Evolutionary conservation across 768 basidiomycete species (phyloP).

Genomic region (Cystofilobasidium macerans): DNA sequence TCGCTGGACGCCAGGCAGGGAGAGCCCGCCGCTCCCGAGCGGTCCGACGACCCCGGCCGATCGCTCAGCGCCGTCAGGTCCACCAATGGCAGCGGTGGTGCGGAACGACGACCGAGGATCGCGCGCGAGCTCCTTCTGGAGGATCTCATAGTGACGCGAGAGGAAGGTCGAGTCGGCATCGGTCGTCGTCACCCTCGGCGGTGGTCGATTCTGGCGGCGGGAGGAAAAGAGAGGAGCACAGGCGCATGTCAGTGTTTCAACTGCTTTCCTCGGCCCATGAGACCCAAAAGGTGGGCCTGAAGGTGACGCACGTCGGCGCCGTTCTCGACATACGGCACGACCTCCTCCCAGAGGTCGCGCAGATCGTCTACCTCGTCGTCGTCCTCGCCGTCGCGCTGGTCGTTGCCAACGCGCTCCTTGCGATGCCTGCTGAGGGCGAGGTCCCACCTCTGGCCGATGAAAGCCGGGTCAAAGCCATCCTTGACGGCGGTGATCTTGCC

Average conservation of each 20-base stretch:
- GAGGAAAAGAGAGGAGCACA: not conserved
- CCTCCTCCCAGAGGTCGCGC: slow-evolving; percentile 53
- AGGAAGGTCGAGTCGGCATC: slow-evolving; percentile 86
- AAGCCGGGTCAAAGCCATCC: slow-evolving; percentile 74
- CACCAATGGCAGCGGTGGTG: slow-evolving; percentile 43
- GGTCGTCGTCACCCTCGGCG: slow-evolving; percentile 67
- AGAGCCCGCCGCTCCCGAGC: slow-evolving; percentile 74
- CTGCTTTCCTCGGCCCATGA: too few relatives aligned
- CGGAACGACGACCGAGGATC: slow-evolving; percentile 83
- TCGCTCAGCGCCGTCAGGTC: slow-evolving; percentile 1
- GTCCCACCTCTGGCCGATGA: slow-evolving; percentile 32
- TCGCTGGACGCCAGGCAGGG: slow-evolving; percentile 73
- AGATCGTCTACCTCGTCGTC: slow-evolving; percentile 48
- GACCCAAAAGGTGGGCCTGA: too few relatives aligned
- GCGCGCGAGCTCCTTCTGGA: slow-evolving; percentile 75
- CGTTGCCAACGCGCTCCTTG: slow-evolving; percentile 45
- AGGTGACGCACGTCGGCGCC: slow-evolving; percentile 52
- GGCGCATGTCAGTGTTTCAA: too few relatives aligned
- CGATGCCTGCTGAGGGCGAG: slow-evolving; percentile 32
- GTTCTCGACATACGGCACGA: slow-evolving; percentile 58
- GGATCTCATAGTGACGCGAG: slow-evolving; percentile 78
- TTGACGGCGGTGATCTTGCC: slow-evolving; percentile 83
- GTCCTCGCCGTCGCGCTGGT: slow-evolving; percentile 46
- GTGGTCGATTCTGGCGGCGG: slow-evolving; percentile 47
- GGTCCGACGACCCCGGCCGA: slow-evolving; percentile 74